Conservation (phyloP, 1,284 basidiomycete species). For the Malassezia psittaci region DNA sequence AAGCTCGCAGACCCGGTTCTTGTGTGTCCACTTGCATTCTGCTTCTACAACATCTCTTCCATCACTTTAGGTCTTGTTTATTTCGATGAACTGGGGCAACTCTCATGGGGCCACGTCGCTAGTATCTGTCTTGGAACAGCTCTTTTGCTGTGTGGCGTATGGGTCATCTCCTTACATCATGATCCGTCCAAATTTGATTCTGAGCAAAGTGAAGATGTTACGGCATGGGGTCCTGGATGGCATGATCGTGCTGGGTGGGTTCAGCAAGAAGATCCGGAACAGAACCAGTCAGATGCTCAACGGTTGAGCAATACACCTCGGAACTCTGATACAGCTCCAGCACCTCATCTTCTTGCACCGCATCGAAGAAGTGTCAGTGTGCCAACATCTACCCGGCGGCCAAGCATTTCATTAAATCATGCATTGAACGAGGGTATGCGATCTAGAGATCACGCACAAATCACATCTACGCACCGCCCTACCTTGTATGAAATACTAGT, state of each 20-base stretch:
- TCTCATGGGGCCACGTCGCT: conserved; percentile 60
- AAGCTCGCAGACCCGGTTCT: conserved; percentile 64
- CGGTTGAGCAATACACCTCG: no score
- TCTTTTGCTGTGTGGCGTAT: conserved; percentile 74
- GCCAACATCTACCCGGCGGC: background rate
- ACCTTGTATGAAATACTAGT: conserved; percentile 22
- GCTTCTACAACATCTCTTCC: conserved; percentile 86
- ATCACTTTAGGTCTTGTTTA: conserved; percentile 59
- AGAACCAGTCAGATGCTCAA: background rate
- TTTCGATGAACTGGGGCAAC: conserved; percentile 72
- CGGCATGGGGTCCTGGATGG: conserved; percentile 11
- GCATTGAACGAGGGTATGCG: conserved; percentile 14
- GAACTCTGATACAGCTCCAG: background rate
- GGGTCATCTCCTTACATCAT: conserved; percentile 59
- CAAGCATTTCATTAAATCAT: conserved; percentile 26
- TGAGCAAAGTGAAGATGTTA: conserved; percentile 1
- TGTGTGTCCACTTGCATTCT: conserved; percentile 88
- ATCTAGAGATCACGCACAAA: conserved; percentile 10
- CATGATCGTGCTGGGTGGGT: conserved; percentile 7
- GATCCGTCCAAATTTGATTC: conserved; percentile 13
- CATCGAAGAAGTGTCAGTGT: background rate
- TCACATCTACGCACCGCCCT: conserved; percentile 6
- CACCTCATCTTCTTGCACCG: background rate
- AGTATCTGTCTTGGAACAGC: conserved; percentile 70
- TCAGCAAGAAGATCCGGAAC: background rate